Base-by-base conservation (phyloP, 2,329 filamentous ascomycete species). In the Colletotrichum sp. region DNA sequence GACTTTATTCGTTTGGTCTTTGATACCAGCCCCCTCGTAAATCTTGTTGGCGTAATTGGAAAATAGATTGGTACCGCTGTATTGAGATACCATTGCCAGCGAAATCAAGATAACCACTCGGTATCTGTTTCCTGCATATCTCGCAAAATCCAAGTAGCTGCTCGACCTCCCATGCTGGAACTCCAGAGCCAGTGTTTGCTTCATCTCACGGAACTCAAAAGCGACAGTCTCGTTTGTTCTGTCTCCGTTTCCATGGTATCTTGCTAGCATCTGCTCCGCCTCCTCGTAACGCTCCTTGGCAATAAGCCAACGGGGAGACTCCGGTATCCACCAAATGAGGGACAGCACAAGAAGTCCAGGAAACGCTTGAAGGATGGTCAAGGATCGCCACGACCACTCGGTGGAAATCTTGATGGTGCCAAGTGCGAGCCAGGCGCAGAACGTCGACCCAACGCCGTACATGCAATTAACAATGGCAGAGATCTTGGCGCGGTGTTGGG, bases 181-280 rank as follows among this genome's bases (percentile, higher is more conserved):
- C 22, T 52, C 36, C 6, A 61, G 19, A 7, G 34, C 34, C 22
- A 61, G 11, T 5, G 70, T 68, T 27, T 68, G 27, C 8, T 52
- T 36, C 36, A 44, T 60, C 27, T 68, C 70, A 5, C 6, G n/a
- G 13, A 61, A 68, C 16, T 61, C 63, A 15, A 61, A 48, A 3
- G 22, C 34, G 4, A 52, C 52, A 9, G 52, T 68, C 15, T 59
- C 48, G 19, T 71, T 59, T 32, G 44, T 44, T 32, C 90, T 85
- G 73, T 88, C 83, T 3, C 88, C 90, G 78, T 91, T 90, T 16
- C 88, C 88, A 77, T 90, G 87, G 78, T 88, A 89, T 60, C 82
- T 84, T 64, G 80, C 71, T 9, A 83, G 79, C 25, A 83, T 68
- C 0, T 72, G 77, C 6, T 79, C 79, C 1, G 83, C 83, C 34